A percentile compares a stretch with the other conserved stretches of the same genome.
phyloP scores from a whole-genome alignment of 139 green algal species.

The Chlamydomonas sphaeroides region DNA sequence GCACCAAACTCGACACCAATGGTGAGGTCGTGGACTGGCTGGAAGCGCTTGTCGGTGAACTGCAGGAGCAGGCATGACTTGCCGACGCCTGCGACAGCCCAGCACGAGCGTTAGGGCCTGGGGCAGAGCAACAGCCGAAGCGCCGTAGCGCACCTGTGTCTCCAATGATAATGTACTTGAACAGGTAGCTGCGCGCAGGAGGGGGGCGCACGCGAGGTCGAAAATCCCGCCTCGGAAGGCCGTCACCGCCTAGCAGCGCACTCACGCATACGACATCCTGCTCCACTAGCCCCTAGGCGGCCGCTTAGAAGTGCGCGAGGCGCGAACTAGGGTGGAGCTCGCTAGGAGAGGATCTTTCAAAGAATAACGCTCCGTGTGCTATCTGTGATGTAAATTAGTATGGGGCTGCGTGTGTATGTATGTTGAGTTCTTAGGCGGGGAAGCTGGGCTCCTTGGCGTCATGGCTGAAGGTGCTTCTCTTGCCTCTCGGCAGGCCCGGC shows the following conservation, averaged over 20 bases:
- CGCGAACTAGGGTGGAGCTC: too few relatives aligned
- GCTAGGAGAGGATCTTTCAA: too few relatives aligned
- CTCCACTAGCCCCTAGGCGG: background rate
- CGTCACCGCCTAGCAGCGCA: background rate
- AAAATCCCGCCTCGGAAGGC: background rate
- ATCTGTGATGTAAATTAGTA: too few relatives aligned
- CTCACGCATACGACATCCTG: conserved; percentile 64
- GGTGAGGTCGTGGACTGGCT: conserved; percentile 93
- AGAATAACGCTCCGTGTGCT: too few relatives aligned
- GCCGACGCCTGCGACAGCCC: conserved; percentile 88
- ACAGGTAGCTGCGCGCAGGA: conserved; percentile 77
- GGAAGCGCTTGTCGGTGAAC: conserved; percentile 99
- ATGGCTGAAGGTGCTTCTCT: too few relatives aligned
- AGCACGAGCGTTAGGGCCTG: background rate
- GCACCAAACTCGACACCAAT: conserved; percentile 97
- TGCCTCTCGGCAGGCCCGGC: too few relatives aligned
- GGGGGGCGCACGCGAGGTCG: background rate
- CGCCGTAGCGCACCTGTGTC: conserved; percentile 79
- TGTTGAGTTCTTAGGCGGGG: too few relatives aligned
- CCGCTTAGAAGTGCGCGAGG: too few relatives aligned
- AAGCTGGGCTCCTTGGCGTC: too few relatives aligned
- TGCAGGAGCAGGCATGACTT: conserved; percentile 99
- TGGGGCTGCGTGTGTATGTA: too few relatives aligned
- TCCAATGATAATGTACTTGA: conserved; percentile 99
- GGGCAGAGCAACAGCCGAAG: too few relatives aligned